Conservation (phyloP, 345 rosid genomes). For the Ceriops tagal region DNA sequence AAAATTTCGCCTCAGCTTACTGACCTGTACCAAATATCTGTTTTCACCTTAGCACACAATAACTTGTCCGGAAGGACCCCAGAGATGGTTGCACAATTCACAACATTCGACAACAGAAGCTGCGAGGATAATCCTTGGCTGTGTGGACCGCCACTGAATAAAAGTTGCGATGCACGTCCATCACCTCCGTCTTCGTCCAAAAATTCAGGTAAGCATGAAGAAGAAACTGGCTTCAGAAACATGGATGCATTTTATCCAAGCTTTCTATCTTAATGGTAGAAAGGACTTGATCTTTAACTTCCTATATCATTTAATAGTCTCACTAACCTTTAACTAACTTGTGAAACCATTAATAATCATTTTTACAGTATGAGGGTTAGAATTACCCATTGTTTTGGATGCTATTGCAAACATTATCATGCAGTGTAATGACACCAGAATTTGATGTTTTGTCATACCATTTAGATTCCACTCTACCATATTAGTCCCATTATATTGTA, state of each 20-base stretch:
- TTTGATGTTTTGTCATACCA: too few species aligned
- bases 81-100: conserved; percentile 7
- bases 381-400: too few species aligned
- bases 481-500: too few species aligned
- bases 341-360: too few species aligned
- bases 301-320: too few species aligned
- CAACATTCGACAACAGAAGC: conserved; percentile 14
- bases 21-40: not conserved
- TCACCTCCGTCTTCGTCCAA: not conserved
- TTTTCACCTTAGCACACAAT: conserved; percentile 33
- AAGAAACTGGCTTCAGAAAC: not conserved
- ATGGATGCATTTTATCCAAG: conserved; percentile 7
- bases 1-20: not conserved
- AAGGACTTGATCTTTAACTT: too few species aligned
- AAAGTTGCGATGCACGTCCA: not conserved
- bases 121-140: conserved; percentile 25
- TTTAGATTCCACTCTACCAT: too few species aligned
- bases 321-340: too few species aligned
- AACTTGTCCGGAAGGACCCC: conserved; percentile 30
- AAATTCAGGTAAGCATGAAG: not conserved
- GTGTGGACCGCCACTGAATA: conserved; percentile 25
- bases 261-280: not conserved
- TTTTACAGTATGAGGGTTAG: too few species aligned
- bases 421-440: too few species aligned
- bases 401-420: too few species aligned